Conservation (phyloP, 805 yeast genomes). For the Zygotorulaspora danielsina region DNA sequence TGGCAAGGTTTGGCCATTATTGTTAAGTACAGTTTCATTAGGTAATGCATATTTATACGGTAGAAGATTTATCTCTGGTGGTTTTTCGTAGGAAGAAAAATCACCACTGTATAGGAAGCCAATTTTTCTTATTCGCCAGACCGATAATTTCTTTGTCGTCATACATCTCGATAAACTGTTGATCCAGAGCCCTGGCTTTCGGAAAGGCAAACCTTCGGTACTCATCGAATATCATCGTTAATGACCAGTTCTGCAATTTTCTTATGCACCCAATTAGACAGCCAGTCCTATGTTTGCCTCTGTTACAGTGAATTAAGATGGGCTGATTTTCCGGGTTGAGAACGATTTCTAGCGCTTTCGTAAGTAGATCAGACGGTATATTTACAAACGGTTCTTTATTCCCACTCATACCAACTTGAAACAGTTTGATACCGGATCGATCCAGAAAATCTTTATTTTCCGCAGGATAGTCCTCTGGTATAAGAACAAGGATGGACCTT, state of each 20-base stretch:
- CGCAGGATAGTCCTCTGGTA: slow-evolving; percentile 87
- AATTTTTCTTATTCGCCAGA: slow-evolving; percentile 47
- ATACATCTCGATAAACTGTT: slow-evolving; percentile 89
- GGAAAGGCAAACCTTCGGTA: slow-evolving; percentile 93
- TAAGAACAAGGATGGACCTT: slow-evolving; percentile 73
- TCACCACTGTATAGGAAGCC: slow-evolving; percentile 72
- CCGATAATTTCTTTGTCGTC: slow-evolving; percentile 59
- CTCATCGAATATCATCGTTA: slow-evolving; percentile 92
- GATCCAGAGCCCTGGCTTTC: slow-evolving; percentile 91
- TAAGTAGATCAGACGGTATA: slow-evolving; percentile 60
- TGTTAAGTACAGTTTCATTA: slow-evolving; percentile 53
- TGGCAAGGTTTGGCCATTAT: slow-evolving; percentile 60
- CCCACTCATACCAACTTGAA: slow-evolving; percentile 90
- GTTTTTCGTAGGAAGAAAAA: slow-evolving; percentile 13
- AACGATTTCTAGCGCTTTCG: slow-evolving; percentile 76
- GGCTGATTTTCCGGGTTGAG: slow-evolving; percentile 88
- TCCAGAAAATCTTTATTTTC: slow-evolving; percentile 64
- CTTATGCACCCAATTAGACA: slow-evolving; percentile 92
- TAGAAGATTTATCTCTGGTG: slow-evolving; percentile 54
- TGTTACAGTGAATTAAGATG: slow-evolving; percentile 85
- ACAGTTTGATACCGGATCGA: slow-evolving; percentile 59
- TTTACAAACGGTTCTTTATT: slow-evolving; percentile 93
- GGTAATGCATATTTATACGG: slow-evolving; percentile 68
- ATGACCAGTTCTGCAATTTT: slow-evolving; percentile 84
- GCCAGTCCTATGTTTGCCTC: slow-evolving; percentile 97